Base-by-base conservation (phyloP, 208 protist genomes). In the Balamuthia mandrillaris region DNA sequence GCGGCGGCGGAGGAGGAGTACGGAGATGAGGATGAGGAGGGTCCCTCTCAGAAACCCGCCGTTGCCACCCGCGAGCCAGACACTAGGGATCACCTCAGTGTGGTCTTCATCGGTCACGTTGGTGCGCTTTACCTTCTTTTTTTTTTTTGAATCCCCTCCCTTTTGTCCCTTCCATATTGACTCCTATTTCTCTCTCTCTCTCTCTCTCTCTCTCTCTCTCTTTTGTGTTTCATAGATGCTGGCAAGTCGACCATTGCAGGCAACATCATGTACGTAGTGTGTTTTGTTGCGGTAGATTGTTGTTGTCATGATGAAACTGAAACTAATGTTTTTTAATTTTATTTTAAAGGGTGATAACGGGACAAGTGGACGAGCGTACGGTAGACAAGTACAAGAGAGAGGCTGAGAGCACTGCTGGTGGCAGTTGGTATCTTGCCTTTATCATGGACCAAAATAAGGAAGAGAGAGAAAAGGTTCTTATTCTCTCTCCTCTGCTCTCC, bases 91-190 rank as follows among this genome's bases (percentile, higher is more conserved):
- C 97, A 99, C 92, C 93, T 98, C 85, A 99, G 98, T 91, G 91
- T 99, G 66, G 96, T 99, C 45, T 99, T 99, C 91, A 98, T 98
- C 87, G 98, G 98, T 31, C 98, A 99, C 91, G 98, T 99, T 42
- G 88, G 77, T 86, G n/a, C 31, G 78, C 45, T 12, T 24, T 52
- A 24, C 14, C 33, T 78, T 16, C 27, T 37, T 79, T 51, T 31
- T 65, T 51, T 21, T 74, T 33, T 24, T 37, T 37, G 5, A 12
- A n/a, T n/a, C n/a, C n/a, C n/a, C n/a, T n/a, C n/a, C n/a, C n/a
- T n/a, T n/a, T n/a, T n/a, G n/a, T n/a, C n/a, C n/a, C n/a, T n/a
- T n/a, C n/a, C n/a, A n/a, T n/a, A n/a, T n/a, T n/a, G n/a, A n/a
- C n/a, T n/a, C n/a, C n/a, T n/a, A n/a, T n/a, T n/a, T n/a, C n/a